A percentile compares a stretch with the other conserved stretches of the same genome.
Conservation (phyloP, 2,329 filamentous ascomycete genomes). For the Ceratocystis eucalypticola region DNA sequence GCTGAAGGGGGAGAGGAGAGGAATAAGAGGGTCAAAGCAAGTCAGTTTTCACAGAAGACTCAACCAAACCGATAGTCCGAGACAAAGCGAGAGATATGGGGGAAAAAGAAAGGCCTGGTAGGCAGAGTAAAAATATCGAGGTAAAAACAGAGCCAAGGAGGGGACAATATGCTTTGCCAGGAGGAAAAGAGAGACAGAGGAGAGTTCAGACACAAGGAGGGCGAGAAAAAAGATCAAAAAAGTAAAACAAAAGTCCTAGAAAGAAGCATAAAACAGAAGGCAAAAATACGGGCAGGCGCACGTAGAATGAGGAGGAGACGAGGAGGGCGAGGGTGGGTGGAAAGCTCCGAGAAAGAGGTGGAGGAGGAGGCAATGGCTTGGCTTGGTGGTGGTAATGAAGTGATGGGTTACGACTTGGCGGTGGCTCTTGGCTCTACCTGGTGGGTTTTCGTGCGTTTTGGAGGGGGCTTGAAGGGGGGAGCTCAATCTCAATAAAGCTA, state of each 20-base stretch:
- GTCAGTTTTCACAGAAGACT: background rate
- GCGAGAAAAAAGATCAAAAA: background rate
- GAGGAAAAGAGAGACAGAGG: background rate
- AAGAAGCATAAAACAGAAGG: background rate
- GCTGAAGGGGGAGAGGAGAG: background rate
- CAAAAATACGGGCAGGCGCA: background rate
- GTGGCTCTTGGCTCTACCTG: background rate
- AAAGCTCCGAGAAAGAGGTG: background rate
- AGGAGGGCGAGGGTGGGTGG: conserved; percentile 4
- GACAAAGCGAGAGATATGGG: conserved; percentile 9
- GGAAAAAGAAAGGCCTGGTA: conserved; percentile 16
- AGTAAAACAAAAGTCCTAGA: background rate
- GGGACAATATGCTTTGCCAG: background rate
- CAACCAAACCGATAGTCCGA: background rate
- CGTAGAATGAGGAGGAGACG: background rate
- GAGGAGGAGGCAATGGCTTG: background rate
- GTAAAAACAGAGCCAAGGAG: background rate
- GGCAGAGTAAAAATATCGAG: background rate
- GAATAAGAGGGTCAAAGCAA: conserved; percentile 1
- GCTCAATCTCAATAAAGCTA: background rate
- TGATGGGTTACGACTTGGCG: too few species aligned
- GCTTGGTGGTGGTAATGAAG: too few species aligned
- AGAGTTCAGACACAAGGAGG: background rate
- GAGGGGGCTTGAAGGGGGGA: background rate
- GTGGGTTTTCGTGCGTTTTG: background rate